Conservation (phyloP, 371 early-diverging fungal genomes). For the Actinomortierella wolfii region DNA sequence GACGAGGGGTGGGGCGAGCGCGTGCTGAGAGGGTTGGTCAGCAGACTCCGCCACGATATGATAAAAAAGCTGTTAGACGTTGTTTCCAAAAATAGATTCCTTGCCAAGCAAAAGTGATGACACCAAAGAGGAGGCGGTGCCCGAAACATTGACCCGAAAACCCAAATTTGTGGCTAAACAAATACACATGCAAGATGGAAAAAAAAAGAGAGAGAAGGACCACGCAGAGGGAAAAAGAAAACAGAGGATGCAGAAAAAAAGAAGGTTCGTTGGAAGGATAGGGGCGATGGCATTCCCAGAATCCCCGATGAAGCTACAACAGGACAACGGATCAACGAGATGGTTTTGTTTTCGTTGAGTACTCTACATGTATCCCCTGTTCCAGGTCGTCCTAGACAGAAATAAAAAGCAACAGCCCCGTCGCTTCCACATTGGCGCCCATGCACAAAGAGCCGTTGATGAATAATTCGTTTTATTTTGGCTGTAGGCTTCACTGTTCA, state of each 20-base stretch:
- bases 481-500: no score
- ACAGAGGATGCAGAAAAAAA: neutral
- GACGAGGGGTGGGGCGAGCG: no score
- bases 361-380: no score
- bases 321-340: neutral
- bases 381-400: no score
- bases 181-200: neutral
- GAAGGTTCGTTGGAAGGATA: neutral
- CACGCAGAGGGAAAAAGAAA: neutral
- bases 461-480: no score
- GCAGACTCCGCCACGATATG: no score
- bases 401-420: no score
- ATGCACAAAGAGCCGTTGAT: no score
- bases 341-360: neutral
- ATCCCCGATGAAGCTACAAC: neutral
- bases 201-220: slow-evolving; percentile 2
- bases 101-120: neutral
- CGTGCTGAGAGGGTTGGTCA: no score
- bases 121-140: neutral
- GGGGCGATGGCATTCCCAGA: neutral
- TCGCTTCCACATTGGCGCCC: no score
- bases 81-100: neutral
- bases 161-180: neutral
- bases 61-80: no score
- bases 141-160: neutral